Base-by-base conservation (phyloP, 1,139 yeast species). In the Geotrichum reessii region DNA sequence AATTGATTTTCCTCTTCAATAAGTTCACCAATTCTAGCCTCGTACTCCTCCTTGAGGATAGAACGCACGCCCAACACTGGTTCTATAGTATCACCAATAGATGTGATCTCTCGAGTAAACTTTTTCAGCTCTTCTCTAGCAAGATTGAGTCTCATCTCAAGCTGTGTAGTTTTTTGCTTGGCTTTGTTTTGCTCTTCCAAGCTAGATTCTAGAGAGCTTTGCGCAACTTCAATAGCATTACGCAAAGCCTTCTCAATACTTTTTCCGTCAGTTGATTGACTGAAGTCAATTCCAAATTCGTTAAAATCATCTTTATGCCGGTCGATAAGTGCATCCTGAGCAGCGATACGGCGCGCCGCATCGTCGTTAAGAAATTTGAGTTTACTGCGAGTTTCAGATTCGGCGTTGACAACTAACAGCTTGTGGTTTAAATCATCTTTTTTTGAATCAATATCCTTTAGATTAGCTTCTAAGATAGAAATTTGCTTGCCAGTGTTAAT, bases 311-410 rank as follows among this genome's bases (percentile, higher is more conserved):
- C 54, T 31, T 57, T 50, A 42, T 70, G 63, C 0, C 65, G 60
- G 0, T 66, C 67, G 5, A 69, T 31, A 1, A 74, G 61, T 1
- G 69, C 70, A 0, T 64, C 42, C 8, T 71, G 62, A 0, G 74
- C 73, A 2, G 66, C 64, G 46, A 66, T 67, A 57, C 73, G 73
- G 42, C 69, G 65, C 5, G 62, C 61, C 9, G 70, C 65, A 53
- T 78, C 76, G 50, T 78, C 80, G 21, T 68, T 68, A 17, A 84
- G 66, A 47, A 82, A 68, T 0, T 78, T 74, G 1, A 81, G 66
- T 63, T 79, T 81, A 0, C 87, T 84, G 61, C 80, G 74, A 1
- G 79, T 66, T 56, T 84, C 93, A 0, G 87, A 77, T 66, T 83
- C 86, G 62, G 79, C 79, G 63, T 81, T 84, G 17, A 81, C 78